These are phyloP conservation scores for Scheffersomyces insectosa DNA, from an alignment of 1,139 yeast genomes.

Conservation along the genomic window DNA sequence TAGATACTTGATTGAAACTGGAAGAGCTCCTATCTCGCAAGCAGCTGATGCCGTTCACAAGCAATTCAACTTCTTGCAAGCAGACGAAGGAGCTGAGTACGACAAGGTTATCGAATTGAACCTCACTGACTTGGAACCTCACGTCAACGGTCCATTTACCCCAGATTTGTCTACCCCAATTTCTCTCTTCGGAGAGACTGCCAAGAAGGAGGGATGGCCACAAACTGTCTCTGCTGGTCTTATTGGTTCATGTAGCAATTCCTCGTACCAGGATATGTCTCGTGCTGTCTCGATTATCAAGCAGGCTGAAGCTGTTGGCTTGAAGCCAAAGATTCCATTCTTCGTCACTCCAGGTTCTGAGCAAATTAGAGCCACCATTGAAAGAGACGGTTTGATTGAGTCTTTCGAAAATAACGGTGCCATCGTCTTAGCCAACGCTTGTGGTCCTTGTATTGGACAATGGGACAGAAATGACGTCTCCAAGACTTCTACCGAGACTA, in stretches of 20 bases:
- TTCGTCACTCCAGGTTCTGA: constrained; percentile 99
- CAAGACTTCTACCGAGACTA: constrained; percentile 63
- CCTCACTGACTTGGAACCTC: constrained; percentile 76
- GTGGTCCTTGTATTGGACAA: constrained; percentile 99
- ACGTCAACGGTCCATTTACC: constrained; percentile 92
- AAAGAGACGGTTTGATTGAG: constrained; percentile 85
- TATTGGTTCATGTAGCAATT: constrained; percentile 97
- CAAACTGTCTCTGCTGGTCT: constrained; percentile 79
- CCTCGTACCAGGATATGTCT: constrained; percentile 97
- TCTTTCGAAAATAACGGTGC: constrained; percentile 87
- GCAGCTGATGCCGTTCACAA: constrained; percentile 70
- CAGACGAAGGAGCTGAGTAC: constrained; percentile 82
- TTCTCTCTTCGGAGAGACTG: constrained; percentile 64
- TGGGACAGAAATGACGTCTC: constrained; percentile 83
- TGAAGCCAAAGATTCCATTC: constrained; percentile 89
- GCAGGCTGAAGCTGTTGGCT: constrained; percentile 83
- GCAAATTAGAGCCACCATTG: constrained; percentile 95
- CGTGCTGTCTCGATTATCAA: constrained; percentile 85
- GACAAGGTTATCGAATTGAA: constrained; percentile 83
- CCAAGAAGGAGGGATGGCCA: constrained; percentile 79
- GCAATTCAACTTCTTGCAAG: constrained; percentile 62
- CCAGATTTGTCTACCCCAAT: constrained; percentile 92
- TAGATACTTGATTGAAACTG: constrained; percentile 78
- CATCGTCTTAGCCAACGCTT: constrained; percentile 89
- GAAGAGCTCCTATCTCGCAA: constrained; percentile 77